These are phyloP conservation scores for Trichoderma gamsii DNA, from an alignment of 495 filamentous ascomycete species.

Conservation along the genomic window DNA sequence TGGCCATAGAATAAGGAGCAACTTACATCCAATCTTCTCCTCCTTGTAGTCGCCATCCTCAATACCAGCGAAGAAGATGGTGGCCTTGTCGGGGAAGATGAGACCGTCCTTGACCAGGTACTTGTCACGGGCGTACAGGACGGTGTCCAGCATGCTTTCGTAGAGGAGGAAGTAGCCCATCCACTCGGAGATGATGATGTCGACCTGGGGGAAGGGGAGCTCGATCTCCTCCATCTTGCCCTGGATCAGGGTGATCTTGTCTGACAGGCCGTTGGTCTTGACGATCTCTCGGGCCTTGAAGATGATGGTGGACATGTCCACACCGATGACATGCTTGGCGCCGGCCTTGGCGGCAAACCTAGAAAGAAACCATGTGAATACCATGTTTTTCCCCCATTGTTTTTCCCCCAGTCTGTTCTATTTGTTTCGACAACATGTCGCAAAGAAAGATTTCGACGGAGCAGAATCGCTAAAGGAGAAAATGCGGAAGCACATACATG, in stretches of 20 bases:
- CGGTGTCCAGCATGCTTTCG: slow-evolving; percentile 92
- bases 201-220: slow-evolving; percentile 73
- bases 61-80: slow-evolving; percentile 77
- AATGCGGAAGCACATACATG: slow-evolving; percentile 47
- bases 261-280: slow-evolving; percentile 68
- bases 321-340: slow-evolving; percentile 89
- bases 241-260: slow-evolving; percentile 73
- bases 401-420: background rate
- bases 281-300: slow-evolving; percentile 81
- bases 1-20: background rate
- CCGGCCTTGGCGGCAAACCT: slow-evolving; percentile 86
- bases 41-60: slow-evolving; percentile 80
- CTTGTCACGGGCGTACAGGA: slow-evolving; percentile 78
- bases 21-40: slow-evolving; percentile 61
- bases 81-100: slow-evolving; percentile 88
- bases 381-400: background rate
- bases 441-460: background rate
- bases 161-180: slow-evolving; percentile 95
- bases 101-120: slow-evolving; percentile 71
- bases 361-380: slow-evolving; percentile 18
- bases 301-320: slow-evolving; percentile 95
- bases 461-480: background rate
- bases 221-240: slow-evolving; percentile 90
- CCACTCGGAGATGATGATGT: slow-evolving; percentile 96
- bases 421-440: background rate